Evolutionary conservation across 257 asterid genomes (phyloP), one percentile per base, ranked within the genome.

Genomic region (Gentiana straminea): DNA sequence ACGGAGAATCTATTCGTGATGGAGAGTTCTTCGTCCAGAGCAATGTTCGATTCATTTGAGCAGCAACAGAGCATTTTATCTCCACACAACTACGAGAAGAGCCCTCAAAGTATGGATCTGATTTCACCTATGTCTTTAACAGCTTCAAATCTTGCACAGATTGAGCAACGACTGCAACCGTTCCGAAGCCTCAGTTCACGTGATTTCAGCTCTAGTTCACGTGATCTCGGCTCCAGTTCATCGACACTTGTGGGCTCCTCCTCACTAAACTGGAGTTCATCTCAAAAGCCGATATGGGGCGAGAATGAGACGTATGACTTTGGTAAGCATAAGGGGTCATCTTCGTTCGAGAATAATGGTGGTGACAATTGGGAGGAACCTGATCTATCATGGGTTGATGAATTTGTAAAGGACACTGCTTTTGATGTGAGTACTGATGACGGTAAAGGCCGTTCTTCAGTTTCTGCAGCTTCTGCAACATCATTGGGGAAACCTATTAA

Each of bases 321-420:
- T 9, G 80, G 77, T 41, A 84, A 59, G 63, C 79, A 68, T 47
- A 77, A 68, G 70, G 71, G 83, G 60, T 81, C 94, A 2, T 73
- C 84, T 1, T 84, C 96, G n/a, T 82, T 72, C 15, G 94, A 87
- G 72, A 67, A 24, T 24, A 24, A 24, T 24, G 24, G 60, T 57
- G 77, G 71, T 36, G 75, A 67, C 64, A 69, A 72, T 11, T 79
- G 70, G 12, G 95, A 81, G 70, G 97, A 81, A 61, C 97, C 97
- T 4, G 94, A 86, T 70, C 63, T 86, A 48, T 86, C 94, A 4
- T 89, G 97, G 97, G 94, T 89, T 57, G 92, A 89, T 46, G 76
- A 87, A 0, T 85, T 89, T 11, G 97, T 89, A 37, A 82, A 72
- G 59, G 97, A 89, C 68, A 70, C 94, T 55, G 81, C 92, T 7